A percentile compares a stretch with the other conserved stretches of the same genome.
Conservation (phyloP, 106 monocot species). For the Dendrobium catenatum region DNA sequence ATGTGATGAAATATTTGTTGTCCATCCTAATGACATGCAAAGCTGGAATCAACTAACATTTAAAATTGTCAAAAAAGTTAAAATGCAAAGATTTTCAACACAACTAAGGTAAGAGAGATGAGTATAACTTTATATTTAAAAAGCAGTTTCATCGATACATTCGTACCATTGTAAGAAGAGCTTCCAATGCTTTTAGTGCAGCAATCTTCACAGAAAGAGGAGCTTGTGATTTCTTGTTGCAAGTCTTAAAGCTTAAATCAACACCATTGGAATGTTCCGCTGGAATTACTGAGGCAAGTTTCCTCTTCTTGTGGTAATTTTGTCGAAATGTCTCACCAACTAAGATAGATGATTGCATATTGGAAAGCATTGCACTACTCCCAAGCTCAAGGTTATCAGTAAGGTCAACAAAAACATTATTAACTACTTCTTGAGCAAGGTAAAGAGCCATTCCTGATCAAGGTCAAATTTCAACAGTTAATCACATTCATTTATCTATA, state of each 20-base stretch:
- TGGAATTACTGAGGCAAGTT: constrained; percentile 20
- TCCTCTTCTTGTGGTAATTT: constrained; percentile 53
- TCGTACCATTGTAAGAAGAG: constrained; percentile 80
- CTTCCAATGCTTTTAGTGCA: constrained; percentile 63
- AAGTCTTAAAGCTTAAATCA: constrained; percentile 8
- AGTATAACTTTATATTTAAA: background rate
- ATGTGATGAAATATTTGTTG: background rate
- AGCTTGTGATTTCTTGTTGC: constrained; percentile 14
- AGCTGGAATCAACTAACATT: background rate
- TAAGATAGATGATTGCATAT: constrained; percentile 12
- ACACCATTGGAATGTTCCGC: constrained; percentile 24
- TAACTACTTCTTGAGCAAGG: constrained; percentile 48
- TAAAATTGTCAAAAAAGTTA: background rate
- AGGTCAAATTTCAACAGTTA: constrained; percentile 26
- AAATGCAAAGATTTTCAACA: background rate
- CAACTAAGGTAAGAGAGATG: background rate
- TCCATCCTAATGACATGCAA: background rate
- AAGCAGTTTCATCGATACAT: background rate
- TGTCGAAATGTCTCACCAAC: constrained; percentile 9
- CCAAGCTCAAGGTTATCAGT: constrained; percentile 14
- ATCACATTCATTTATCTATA: background rate
- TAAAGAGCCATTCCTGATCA: constrained; percentile 67
- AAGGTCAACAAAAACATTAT: constrained; percentile 63
- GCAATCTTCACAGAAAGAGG: constrained; percentile 65
- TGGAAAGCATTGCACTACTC: constrained; percentile 6